These are phyloP conservation scores for Calonectria crousiana DNA, from an alignment of 2,329 filamentous ascomycete species.

Conservation along the genomic window DNA sequence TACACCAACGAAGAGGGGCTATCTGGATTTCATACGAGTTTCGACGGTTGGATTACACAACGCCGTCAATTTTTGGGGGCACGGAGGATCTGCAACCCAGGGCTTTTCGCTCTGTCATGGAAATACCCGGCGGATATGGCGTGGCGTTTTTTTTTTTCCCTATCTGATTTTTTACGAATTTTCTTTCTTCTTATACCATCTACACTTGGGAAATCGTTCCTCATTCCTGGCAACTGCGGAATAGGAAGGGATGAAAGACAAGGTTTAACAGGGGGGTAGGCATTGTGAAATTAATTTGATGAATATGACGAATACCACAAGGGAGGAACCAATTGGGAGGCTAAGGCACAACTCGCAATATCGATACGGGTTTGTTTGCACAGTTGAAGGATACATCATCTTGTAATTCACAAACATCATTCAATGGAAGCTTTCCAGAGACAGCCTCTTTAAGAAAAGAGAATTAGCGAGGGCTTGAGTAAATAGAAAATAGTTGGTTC, in stretches of 20 bases:
- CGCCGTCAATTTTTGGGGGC: not conserved
- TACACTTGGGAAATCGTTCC: not conserved
- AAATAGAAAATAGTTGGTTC: slow-evolving; percentile 30
- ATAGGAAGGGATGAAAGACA: slow-evolving; percentile 13
- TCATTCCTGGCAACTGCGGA: slow-evolving; percentile 1
- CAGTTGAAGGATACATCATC: slow-evolving; percentile 42
- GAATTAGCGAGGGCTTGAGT: slow-evolving; percentile 16
- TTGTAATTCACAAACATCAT: slow-evolving; percentile 41
- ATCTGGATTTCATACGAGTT: slow-evolving; percentile 33
- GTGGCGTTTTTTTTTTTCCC: slow-evolving; percentile 25
- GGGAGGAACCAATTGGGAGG: slow-evolving; percentile 24
- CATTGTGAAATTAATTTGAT: slow-evolving; percentile 17
- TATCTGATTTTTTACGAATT: not conserved
- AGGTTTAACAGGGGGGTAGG: not conserved
- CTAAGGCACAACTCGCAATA: slow-evolving; percentile 21
- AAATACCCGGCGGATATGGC: slow-evolving; percentile 24
- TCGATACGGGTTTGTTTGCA: slow-evolving; percentile 26
- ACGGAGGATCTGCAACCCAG: slow-evolving; percentile 8
- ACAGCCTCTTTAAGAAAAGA: slow-evolving; percentile 11
- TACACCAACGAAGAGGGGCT: slow-evolving; percentile 24
- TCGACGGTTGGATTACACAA: slow-evolving; percentile 5
- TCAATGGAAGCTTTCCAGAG: slow-evolving; percentile 30
- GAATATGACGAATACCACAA: slow-evolving; percentile 23
- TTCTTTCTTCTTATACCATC: slow-evolving; percentile 4
- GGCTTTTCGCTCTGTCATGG: slow-evolving; percentile 10